phyloP scores from a whole-genome alignment of 2,329 filamentous ascomycete genomes.

The Aspergillus carbonarius region DNA sequence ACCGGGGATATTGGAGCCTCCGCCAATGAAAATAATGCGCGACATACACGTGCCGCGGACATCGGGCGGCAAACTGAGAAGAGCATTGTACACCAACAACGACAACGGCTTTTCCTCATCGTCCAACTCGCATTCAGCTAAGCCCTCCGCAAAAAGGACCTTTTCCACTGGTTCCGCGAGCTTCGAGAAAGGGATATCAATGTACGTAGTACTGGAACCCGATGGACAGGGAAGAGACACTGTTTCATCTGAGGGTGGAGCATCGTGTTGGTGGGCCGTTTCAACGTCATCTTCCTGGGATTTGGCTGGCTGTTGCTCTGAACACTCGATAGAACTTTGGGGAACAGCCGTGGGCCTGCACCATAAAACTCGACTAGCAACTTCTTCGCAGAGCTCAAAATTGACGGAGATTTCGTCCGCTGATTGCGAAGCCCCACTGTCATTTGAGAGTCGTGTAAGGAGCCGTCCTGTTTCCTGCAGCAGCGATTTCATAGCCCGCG shows the following conservation, averaged over 20 bases:
- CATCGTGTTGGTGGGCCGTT: neutral
- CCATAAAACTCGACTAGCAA: conserved; percentile 74
- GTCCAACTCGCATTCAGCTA: conserved; percentile 63
- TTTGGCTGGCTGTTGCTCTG: conserved; percentile 3
- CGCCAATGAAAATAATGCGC: conserved; percentile 82
- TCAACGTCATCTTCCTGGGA: conserved; percentile 1
- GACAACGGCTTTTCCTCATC: conserved; percentile 83
- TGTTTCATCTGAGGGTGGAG: conserved; percentile 32
- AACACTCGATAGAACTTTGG: neutral
- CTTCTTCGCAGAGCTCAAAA: conserved; percentile 80
- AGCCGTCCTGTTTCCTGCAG: conserved; percentile 63
- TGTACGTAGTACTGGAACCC: conserved; percentile 44
- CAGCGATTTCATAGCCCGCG: conserved; percentile 72
- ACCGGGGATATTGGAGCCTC: conserved; percentile 74
- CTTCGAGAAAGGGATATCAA: conserved; percentile 65
- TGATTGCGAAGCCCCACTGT: conserved; percentile 30
- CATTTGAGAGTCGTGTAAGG: conserved; percentile 27
- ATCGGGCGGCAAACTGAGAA: conserved; percentile 77
- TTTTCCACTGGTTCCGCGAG: conserved; percentile 74
- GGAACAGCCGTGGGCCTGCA: conserved; percentile 50
- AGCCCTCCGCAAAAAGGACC: conserved; percentile 65
- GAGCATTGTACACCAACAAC: conserved; percentile 69
- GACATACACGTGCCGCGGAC: conserved; percentile 83
- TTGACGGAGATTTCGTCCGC: conserved; percentile 50
- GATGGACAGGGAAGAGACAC: conserved; percentile 48